Base-by-base conservation (phyloP, 2,329 filamentous ascomycete genomes). In the Boeremia exigua region DNA sequence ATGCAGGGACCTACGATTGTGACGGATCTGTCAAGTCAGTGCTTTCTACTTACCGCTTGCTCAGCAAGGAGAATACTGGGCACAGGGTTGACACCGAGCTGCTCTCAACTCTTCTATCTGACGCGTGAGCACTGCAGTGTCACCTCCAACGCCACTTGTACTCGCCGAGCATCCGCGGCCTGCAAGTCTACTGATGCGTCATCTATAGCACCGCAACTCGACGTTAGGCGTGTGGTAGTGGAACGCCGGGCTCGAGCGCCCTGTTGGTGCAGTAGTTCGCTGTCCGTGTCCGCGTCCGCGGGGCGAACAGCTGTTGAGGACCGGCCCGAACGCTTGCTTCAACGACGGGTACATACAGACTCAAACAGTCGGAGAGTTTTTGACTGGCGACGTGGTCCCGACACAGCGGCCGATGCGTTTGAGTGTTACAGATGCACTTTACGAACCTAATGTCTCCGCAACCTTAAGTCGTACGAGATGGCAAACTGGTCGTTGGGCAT, bases 401-500 rank as follows among this genome's bases (percentile, higher is more conserved):
- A 43, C 40, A 40, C 25, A 23, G 19, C 19, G 19, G 43, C 23
- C 27, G 4, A 19, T 39, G 49, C 42, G 38, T 28, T 19, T 3
- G 36, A 48, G 50, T 33, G 39, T 44, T n/a, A 17, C 12, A 17
- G 27, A 32, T 9, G 38, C 34, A 44, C 39, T 40, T 48, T 45
- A 46, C 45, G 19, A 49, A 45, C 30, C 4, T 19, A 45, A 55
- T 45, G 6, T 45, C 11, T 12, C 25, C 30, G 45, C 44, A 44
- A 48, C 45, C 27, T 37, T 19, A 14, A 6, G 51, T 54, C 9
- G 45, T 30, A 55, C 52, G 29, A 45, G 45, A 45, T 49, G 33
- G 38, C 17, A 12, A 15, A 34, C 45, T 55, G 39, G 36, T 45
- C 28, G 7, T 40, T 25, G 33, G 38, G 34, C 39, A 34, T 33